phyloP scores from a whole-genome alignment of 306 rosid species.

The Gynostemma pentaphyllum region DNA sequence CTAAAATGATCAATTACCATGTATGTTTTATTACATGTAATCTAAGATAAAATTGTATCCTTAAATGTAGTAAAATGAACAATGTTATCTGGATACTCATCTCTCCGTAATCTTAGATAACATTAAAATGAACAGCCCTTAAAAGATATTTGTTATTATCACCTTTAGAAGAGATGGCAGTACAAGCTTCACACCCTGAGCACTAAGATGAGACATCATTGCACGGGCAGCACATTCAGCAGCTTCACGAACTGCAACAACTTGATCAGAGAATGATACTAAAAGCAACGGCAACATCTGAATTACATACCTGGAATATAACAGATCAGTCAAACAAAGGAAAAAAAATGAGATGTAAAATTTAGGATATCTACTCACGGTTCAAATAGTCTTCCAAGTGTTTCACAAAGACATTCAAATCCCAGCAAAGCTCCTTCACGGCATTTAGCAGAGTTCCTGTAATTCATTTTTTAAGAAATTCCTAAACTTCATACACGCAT shows the following conservation, averaged over 20 bases:
- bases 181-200: conserved; percentile 97
- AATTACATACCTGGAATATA: conserved; percentile 72
- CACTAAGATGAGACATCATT: conserved; percentile 96
- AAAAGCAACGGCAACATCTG: conserved; percentile 82
- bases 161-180: conserved; percentile 97
- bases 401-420: conserved; percentile 95
- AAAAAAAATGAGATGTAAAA: conserved; percentile 8
- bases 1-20: no score
- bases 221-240: conserved; percentile 98
- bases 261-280: conserved; percentile 98
- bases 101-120: no score
- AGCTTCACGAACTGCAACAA: conserved; percentile 90
- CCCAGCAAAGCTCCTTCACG: conserved; percentile 94
- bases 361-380: conserved; percentile 42
- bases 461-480: no score
- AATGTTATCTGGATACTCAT: no score
- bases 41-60: no score
- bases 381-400: conserved; percentile 87
- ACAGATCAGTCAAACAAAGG: conserved; percentile 1
- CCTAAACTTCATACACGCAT: conserved; percentile 7
- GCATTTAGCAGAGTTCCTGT: conserved; percentile 84
- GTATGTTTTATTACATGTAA: no score
- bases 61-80: no score
- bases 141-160: conserved; percentile 10
- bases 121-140: no score